Evolutionary conservation across 2,329 filamentous ascomycete genomes (phyloP).

Genomic region (Didymella segeticola): DNA sequence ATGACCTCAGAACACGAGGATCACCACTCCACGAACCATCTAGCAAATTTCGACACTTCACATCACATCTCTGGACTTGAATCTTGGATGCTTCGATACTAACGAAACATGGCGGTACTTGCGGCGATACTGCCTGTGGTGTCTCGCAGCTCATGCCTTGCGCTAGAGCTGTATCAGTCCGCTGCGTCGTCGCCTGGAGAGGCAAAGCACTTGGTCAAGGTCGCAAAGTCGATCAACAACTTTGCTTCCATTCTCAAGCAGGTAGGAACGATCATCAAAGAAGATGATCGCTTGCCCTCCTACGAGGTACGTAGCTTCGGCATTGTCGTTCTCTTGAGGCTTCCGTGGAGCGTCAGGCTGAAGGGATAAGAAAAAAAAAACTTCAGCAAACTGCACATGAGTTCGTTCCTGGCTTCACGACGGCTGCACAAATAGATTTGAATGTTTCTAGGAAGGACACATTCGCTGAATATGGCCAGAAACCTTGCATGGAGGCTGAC

Average conservation of each 20-base stretch:
- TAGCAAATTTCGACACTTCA: constrained; percentile 24
- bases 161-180: constrained; percentile 44
- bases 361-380: not conserved
- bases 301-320: constrained; percentile 34
- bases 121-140: constrained; percentile 45
- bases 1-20: constrained; percentile 35
- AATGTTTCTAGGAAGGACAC: not conserved
- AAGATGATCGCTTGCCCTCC: constrained; percentile 48
- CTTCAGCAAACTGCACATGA: not conserved
- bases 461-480: not conserved
- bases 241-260: constrained; percentile 49
- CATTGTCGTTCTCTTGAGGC: not conserved
- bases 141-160: constrained; percentile 42
- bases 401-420: not conserved
- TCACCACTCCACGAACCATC: constrained; percentile 20
- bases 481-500: not conserved
- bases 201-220: constrained; percentile 34
- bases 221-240: constrained; percentile 45
- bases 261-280: constrained; percentile 46
- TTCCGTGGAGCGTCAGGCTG: not conserved
- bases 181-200: constrained; percentile 32
- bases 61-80: not conserved
- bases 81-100: constrained; percentile 4
- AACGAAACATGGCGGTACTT: constrained; percentile 41
- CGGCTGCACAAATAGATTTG: not conserved